Base-by-base conservation (phyloP, 192 early-diverging fungal species). In the Coemansia sp. region DNA sequence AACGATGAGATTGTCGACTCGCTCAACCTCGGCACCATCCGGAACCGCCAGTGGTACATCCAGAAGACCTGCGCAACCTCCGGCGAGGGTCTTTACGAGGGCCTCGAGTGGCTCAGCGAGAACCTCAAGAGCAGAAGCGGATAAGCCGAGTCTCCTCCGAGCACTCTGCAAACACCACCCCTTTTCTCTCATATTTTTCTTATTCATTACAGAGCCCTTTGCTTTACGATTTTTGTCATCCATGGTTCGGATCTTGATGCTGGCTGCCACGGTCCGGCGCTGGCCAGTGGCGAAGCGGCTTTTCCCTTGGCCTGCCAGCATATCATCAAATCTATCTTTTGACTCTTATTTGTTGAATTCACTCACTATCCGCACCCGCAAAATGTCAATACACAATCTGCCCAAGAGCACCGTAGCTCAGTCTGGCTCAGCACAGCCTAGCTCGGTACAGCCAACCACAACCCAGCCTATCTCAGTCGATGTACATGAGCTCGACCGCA, bases 1-100 rank as follows among this genome's bases (percentile, higher is more conserved):
- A 84, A 87, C 23, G 89, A 92, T 5, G 91, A 97, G 79, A 89
- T 98, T 3, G 88, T 90, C 8, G 91, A 97, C 52, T 81, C 84
- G 5, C 78, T 98, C 25, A 91, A 92, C 4, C 74, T 98, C 71
- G 87, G 86, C 10, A 83, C 84, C 24, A 68, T 97, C 62, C 91
- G 91, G 79, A 93, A 90, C 69, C 72, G 97, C 59, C 90, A 92
- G 67, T 98, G 96, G 94, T 85, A 88, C 38, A 97, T 98, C 42
- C 91, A 89, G 79, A 92, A 90, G 76, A 97, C 94, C 52, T 90
- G 88, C 71, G 97, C 97, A 17, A 84, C 93, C 38, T 96, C 90
- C 58, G 97, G 97, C 14, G 93, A 95, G 61, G 97, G 97, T 4
- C 73, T 98, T 50, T 89, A 85, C 50, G 95, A 95, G 68, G 90